Evolutionary conservation across 805 yeast species (phyloP).

Genomic region (Nakazawaea ernobii): DNA sequence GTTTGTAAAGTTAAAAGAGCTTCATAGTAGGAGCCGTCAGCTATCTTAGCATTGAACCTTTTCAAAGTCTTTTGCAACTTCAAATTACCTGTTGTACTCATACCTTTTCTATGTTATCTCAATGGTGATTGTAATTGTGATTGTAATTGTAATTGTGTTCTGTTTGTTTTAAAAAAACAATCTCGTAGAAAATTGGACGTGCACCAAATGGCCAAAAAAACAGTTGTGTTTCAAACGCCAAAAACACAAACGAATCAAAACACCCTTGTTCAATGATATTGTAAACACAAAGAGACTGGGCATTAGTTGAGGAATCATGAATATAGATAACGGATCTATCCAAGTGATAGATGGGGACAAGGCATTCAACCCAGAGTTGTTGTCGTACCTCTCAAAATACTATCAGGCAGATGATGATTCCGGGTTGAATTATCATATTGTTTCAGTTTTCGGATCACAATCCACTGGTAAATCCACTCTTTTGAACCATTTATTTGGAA

Average conservation of each 20-base stretch:
- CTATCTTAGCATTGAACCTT: slow-evolving; percentile 59
- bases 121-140: neutral
- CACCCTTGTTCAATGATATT: neutral
- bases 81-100: neutral
- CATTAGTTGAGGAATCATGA: neutral
- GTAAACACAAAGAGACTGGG: neutral
- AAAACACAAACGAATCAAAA: neutral
- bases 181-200: neutral
- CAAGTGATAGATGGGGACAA: slow-evolving; percentile 63
- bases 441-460: slow-evolving; percentile 96
- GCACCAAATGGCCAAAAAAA: neutral
- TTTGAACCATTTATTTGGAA: slow-evolving; percentile 78
- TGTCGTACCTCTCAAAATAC: slow-evolving; percentile 23
- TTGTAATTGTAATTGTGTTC: neutral
- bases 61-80: slow-evolving; percentile 56
- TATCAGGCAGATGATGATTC: slow-evolving; percentile 27
- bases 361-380: slow-evolving; percentile 35
- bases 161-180: too few relatives aligned
- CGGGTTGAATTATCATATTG: slow-evolving; percentile 79
- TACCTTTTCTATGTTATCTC: neutral
- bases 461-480: slow-evolving; percentile 95
- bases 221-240: neutral
- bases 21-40: slow-evolving; percentile 77
- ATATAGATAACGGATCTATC: slow-evolving; percentile 28
- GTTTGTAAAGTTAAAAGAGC: slow-evolving; percentile 95